phyloP scores from a whole-genome alignment of 352 stramenopile genomes.

The Pythium sp. region DNA sequence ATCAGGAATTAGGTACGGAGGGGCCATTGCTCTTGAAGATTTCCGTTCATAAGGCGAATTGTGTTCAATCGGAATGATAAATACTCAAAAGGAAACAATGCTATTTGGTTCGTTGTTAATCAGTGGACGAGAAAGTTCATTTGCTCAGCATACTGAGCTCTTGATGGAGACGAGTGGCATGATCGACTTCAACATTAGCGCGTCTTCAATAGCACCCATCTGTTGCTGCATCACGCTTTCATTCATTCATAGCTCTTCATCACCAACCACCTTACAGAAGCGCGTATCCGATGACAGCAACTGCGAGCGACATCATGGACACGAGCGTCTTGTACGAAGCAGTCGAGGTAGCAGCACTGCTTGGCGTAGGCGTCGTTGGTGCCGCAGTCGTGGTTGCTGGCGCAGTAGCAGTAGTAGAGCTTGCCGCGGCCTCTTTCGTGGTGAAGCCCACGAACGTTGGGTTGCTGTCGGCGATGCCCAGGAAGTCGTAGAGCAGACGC shows the following conservation, averaged over 20 bases:
- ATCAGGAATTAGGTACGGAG: background rate
- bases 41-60: background rate
- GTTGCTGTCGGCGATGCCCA: conserved; percentile 6
- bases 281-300: conserved; percentile 3
- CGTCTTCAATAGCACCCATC: background rate
- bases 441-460: conserved; percentile 15
- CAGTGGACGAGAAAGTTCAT: background rate
- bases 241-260: background rate
- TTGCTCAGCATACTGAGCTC: background rate
- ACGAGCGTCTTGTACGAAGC: background rate
- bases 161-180: background rate
- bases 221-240: background rate
- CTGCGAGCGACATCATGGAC: background rate
- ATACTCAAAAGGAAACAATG: background rate
- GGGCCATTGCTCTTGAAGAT: background rate
- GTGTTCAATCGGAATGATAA: background rate
- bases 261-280: background rate
- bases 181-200: background rate
- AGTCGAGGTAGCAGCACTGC: background rate
- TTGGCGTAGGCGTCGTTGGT: background rate
- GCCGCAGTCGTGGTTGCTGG: background rate
- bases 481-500: conserved; percentile 15
- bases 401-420: background rate
- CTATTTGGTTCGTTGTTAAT: background rate
- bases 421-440: background rate